phyloP scores from a whole-genome alignment of 2,329 filamentous ascomycete species.

The Clarireedia homoeocarpa region DNA sequence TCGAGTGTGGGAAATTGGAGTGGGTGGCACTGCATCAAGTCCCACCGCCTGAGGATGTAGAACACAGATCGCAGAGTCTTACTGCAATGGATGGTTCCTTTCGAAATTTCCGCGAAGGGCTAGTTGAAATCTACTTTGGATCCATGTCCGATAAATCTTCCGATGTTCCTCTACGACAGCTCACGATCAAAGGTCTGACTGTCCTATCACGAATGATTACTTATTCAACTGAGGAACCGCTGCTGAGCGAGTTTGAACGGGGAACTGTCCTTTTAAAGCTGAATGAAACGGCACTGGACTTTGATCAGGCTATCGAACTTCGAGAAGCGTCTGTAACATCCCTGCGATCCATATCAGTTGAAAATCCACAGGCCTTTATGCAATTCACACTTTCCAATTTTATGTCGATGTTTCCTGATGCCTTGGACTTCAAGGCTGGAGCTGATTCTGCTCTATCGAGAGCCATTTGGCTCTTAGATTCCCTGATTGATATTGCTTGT shows the following conservation, averaged over 20 bases:
- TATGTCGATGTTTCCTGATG: slow-evolving; percentile 19
- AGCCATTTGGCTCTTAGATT: slow-evolving; percentile 15
- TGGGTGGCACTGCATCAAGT: not conserved
- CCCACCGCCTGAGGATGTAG: not conserved
- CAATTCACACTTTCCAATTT: slow-evolving; percentile 21
- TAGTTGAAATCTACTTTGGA: slow-evolving; percentile 17
- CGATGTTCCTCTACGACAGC: slow-evolving; percentile 16
- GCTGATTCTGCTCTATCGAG: slow-evolving; percentile 8
- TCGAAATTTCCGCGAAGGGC: slow-evolving; percentile 2
- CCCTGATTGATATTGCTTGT: slow-evolving; percentile 20
- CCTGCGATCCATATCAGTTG: slow-evolving; percentile 19
- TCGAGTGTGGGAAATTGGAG: not conserved
- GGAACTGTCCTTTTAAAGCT: slow-evolving; percentile 22
- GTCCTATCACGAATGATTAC: slow-evolving; percentile 20
- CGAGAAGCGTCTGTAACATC: slow-evolving; percentile 16
- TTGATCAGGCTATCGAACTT: slow-evolving; percentile 12
- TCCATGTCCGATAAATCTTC: slow-evolving; percentile 11
- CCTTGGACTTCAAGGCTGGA: slow-evolving; percentile 2
- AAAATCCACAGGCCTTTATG: slow-evolving; percentile 18
- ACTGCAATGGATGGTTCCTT: slow-evolving; percentile 4
- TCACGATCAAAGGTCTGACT: slow-evolving; percentile 22
- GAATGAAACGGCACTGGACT: slow-evolving; percentile 15
- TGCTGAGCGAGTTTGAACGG: slow-evolving; percentile 20
- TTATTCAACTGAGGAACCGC: slow-evolving; percentile 4
- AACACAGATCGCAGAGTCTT: not conserved